Base-by-base conservation (phyloP, 2,329 filamentous ascomycete genomes). In the Exophiala phaeomuriformis region DNA sequence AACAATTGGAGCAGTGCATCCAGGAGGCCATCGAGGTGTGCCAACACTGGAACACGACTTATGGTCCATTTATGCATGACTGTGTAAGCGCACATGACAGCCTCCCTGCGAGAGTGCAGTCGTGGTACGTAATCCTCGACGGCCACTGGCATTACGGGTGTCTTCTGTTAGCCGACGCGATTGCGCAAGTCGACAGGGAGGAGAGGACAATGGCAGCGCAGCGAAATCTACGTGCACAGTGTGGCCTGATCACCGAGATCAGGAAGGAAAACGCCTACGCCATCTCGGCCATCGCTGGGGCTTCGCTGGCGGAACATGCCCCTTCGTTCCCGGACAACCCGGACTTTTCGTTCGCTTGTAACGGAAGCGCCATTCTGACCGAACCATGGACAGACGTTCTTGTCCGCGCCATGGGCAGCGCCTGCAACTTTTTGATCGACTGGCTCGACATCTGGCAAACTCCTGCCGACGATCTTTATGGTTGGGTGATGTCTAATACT, bases 71-170 rank as follows among this genome's bases (percentile, higher is more conserved):
- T 59, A 77, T 81, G 62, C 64, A 69, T 12, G 77, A 80, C 56
- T 75, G 79, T 37, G 68, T 79, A 8, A 66, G 70, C 1, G 65
- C 77, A 54, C 78, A 80, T 55, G 69, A 76, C 40, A 61, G 64
- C 1, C 71, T 82, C 1, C 77, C 78, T 1, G 63, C 74, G 5
- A 75, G 75, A 10, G 72, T 82, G 2, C 78, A 80, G 61, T 79
- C 78, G 43, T 83, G 80, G 80, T 82, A 81, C 56, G 72, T 81
- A 9, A 77, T 79, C 50, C 72, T 83, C 31, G 70, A 74, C 0
- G 77, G 76, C 0, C 80, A 82, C 59, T 83, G 79, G 75, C 77
- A 81, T 59, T 74, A 82, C 3, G 80, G 74, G 1, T 72, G 73
- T 0, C 71, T 83, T 40, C 68, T 82, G 28, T 66, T 83, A 3